A percentile compares a stretch with the other conserved stretches of the same genome.
Conservation (phyloP, 1,284 basidiomycete species). For the Ustilago curta region DNA sequence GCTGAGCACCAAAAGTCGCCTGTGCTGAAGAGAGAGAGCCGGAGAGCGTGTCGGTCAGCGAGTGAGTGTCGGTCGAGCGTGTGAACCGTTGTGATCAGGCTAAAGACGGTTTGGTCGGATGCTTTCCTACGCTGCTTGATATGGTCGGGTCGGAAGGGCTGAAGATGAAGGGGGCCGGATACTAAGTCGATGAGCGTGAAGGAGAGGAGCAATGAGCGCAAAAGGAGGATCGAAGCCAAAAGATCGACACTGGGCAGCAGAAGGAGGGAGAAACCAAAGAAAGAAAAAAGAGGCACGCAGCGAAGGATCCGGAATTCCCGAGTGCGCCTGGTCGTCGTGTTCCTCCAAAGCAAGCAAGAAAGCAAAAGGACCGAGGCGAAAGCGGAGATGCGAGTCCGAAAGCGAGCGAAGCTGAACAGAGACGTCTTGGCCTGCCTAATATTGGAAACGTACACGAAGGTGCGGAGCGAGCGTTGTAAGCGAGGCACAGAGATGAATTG, state of each 20-base stretch:
- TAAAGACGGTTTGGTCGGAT: constrained; percentile 9
- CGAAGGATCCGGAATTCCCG: constrained; percentile 41
- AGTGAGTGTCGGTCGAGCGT: background rate
- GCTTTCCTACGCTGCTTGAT: background rate
- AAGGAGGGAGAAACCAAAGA: background rate
- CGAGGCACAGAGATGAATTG: constrained; percentile 5
- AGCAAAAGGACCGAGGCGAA: background rate
- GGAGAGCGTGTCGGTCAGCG: background rate
- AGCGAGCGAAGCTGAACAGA: background rate
- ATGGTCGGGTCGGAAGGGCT: constrained; percentile 3
- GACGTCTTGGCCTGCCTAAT: background rate
- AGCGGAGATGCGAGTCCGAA: constrained; percentile 3
- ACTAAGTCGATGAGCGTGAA: background rate
- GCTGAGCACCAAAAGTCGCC: background rate
- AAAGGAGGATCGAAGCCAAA: background rate
- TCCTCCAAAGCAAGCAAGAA: too few relatives aligned
- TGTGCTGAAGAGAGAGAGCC: background rate
- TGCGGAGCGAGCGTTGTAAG: constrained; percentile 36
- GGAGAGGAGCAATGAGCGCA: constrained; percentile 3
- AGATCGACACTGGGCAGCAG: background rate
- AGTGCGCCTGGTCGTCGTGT: constrained; percentile 2
- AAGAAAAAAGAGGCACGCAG: constrained; percentile 2
- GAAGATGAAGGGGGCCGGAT: constrained; percentile 8
- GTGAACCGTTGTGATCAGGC: background rate
- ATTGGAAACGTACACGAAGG: background rate